Conservation (phyloP, 495 filamentous ascomycete species). For the Melanomma pulvis-pyrius region DNA sequence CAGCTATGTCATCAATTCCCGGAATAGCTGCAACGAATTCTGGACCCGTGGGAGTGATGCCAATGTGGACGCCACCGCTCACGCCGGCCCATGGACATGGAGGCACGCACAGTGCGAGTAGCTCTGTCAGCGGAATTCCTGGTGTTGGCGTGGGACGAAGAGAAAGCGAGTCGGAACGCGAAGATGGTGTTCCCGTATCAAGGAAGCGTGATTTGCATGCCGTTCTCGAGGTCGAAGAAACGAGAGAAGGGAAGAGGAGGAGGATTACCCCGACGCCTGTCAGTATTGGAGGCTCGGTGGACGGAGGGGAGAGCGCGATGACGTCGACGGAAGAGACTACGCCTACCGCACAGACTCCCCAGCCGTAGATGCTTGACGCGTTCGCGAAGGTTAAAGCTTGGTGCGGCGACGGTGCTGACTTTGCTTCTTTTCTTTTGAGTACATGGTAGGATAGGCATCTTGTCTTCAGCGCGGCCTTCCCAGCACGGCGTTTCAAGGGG, state of each 20-base stretch:
- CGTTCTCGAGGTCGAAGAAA: constrained; percentile 38
- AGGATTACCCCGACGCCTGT: constrained; percentile 48
- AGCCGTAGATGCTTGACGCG: neutral
- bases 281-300: constrained; percentile 6
- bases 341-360: constrained; percentile 28
- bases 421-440: neutral
- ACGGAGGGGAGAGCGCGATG: constrained; percentile 23
- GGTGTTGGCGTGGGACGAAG: constrained; percentile 7
- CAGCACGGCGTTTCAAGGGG: neutral
- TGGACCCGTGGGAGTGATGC: constrained; percentile 38
- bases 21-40: constrained; percentile 45
- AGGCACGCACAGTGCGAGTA: constrained; percentile 41
- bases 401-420: neutral
- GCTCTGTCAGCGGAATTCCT: constrained; percentile 40
- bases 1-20: constrained; percentile 41
- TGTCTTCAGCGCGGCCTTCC: too few species aligned
- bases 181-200: constrained; percentile 6
- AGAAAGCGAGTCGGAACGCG: constrained; percentile 31
- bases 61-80: constrained; percentile 48
- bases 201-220: constrained; percentile 37
- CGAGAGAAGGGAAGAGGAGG: constrained; percentile 41
- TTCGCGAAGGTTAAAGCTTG: neutral
- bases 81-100: constrained; percentile 41
- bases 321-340: constrained; percentile 28
- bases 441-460: too few species aligned